Conservation (phyloP, 805 yeast species). For the Starmerella davenportii region DNA sequence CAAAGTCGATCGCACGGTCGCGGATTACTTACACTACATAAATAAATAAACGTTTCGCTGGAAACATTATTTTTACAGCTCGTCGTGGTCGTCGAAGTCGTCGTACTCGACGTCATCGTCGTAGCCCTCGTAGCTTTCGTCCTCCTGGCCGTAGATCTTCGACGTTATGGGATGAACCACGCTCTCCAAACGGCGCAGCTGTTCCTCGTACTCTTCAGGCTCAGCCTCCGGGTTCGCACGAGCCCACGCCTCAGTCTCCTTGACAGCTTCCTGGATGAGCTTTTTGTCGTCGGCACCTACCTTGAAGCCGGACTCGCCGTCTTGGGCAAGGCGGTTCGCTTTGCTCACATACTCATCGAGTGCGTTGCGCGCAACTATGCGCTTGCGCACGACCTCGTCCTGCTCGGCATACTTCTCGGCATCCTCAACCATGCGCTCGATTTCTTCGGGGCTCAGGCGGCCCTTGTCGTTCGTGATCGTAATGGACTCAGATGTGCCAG, state of each 20-base stretch:
- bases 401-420: slow-evolving; percentile 90
- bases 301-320: slow-evolving; percentile 45
- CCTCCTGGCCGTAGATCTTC: slow-evolving; percentile 48
- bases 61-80: slow-evolving; percentile 7
- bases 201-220: slow-evolving; percentile 84
- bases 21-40: no score
- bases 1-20: no score
- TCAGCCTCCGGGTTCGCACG: slow-evolving; percentile 75
- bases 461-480: slow-evolving; percentile 90
- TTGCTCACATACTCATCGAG: slow-evolving; percentile 79
- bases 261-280: slow-evolving; percentile 66
- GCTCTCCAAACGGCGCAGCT: slow-evolving; percentile 62
- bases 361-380: slow-evolving; percentile 74
- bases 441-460: slow-evolving; percentile 81
- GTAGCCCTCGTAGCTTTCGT: slow-evolving; percentile 36
- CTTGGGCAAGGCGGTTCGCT: slow-evolving; percentile 49
- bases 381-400: slow-evolving; percentile 65
- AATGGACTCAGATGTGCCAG: slow-evolving; percentile 80
- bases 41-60: not conserved
- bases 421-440: slow-evolving; percentile 94
- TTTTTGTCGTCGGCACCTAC: slow-evolving; percentile 83
- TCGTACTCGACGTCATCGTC: slow-evolving; percentile 33
- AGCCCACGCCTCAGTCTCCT: slow-evolving; percentile 73
- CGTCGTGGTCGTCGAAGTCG: slow-evolving; percentile 17
- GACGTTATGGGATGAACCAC: slow-evolving; percentile 84